These are phyloP conservation scores for Fusarium newnesense DNA, from an alignment of 2,329 filamentous ascomycete species.

Conservation along the genomic window DNA sequence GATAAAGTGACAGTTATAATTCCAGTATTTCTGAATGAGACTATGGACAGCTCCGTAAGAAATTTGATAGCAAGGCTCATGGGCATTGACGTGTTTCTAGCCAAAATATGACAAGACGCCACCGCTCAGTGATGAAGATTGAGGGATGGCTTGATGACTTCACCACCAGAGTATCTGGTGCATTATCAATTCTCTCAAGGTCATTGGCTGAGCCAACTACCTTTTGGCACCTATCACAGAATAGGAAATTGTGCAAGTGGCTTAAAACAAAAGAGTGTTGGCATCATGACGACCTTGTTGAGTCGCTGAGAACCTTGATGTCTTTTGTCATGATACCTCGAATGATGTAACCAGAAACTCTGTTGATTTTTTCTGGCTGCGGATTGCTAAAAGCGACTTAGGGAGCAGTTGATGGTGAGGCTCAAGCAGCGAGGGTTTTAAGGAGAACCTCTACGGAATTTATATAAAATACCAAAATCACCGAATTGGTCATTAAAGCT, in stretches of 20 bases:
- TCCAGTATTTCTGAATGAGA: rapidly evolving
- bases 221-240: background rate
- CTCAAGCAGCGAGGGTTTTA: background rate
- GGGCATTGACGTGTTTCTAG: background rate
- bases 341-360: background rate
- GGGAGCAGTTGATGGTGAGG: rapidly evolving
- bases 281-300: background rate
- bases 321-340: background rate
- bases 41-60: rapidly evolving
- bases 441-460: no score
- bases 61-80: background rate
- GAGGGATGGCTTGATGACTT: background rate
- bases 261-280: no score
- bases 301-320: slow-evolving; percentile 22
- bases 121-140: background rate
- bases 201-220: background rate
- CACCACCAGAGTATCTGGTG: background rate
- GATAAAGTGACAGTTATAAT: background rate
- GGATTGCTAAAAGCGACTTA: rapidly evolving
- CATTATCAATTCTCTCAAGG: slow-evolving; percentile 1
- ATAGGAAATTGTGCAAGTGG: background rate
- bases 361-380: background rate
- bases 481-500: rapidly evolving
- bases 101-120: background rate
- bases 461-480: no score